Conservation (phyloP, 2,329 filamentous ascomycete genomes). For the Aspergillus spinulosporus region DNA sequence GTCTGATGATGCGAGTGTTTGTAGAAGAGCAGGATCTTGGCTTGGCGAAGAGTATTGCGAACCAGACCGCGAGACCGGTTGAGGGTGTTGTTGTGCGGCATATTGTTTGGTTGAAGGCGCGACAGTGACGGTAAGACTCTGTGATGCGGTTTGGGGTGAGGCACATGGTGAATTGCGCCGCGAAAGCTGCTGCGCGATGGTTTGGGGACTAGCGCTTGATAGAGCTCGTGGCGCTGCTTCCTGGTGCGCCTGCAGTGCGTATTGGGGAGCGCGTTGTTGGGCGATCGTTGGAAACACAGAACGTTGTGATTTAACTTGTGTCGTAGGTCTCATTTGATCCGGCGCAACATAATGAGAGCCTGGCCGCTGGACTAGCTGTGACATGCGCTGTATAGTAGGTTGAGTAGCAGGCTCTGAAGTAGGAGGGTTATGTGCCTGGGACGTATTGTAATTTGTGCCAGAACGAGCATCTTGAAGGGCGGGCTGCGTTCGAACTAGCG, state of each 20-base stretch:
- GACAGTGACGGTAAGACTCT: neutral
- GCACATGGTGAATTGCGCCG: neutral
- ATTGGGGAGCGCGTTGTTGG: neutral
- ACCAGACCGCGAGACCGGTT: neutral
- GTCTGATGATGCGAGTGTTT: neutral
- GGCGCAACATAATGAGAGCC: slow-evolving; percentile 1
- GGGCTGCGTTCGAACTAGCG: neutral
- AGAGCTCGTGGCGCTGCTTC: neutral
- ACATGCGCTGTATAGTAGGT: neutral
- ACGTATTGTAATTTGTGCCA: neutral
- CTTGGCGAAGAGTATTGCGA: neutral
- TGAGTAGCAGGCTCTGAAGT: neutral
- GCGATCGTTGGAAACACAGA: neutral
- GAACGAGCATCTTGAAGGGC: neutral
- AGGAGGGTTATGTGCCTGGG: neutral
- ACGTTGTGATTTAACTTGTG: neutral
- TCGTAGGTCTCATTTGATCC: neutral
- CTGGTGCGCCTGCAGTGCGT: neutral
- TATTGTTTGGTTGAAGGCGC: neutral
- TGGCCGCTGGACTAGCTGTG: neutral
- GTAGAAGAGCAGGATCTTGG: neutral
- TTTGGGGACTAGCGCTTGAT: slow-evolving; percentile 1
- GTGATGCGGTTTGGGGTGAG: neutral
- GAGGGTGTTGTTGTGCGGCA: neutral
- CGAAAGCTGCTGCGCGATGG: neutral